Evolutionary conservation across 2,329 filamentous ascomycete species (phyloP), one percentile per base, ranked within the genome.

Genomic region (Epichloe gansuensis): DNA sequence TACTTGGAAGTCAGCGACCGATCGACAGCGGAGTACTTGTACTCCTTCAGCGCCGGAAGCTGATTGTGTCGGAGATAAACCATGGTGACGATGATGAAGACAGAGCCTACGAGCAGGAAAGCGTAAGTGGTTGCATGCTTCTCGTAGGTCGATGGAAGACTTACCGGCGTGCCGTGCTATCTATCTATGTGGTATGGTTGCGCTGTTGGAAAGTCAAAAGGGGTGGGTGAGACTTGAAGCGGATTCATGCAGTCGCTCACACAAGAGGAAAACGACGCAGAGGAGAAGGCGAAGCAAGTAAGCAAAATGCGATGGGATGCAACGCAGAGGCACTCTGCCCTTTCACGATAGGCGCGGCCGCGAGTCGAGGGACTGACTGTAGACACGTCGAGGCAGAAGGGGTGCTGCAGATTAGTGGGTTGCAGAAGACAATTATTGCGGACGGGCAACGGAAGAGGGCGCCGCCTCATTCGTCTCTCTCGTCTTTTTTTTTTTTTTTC

Each of bases 21-120:
- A 71, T 98, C 93, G 62, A 97, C 87, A 53, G 81, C 81, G 41
- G 86, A 88, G 77, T 98, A 98, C 71, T 95, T 93, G 82, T 98
- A 98, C 70, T 90, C 80, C 69, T 87, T 87, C 61, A 98, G 82
- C 66, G 87, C 88, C 40, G 85, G 82, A 57, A 98, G 84, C 71
- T 88, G 84, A 64, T 90, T 83, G 71, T 95, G 87, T 59, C 93
- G 88, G 55, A 98, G 89, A 76, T 97, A 97, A 56, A 93, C 90
- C 89, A 96, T 96, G 38, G 49, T 53, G 55, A 34, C 50, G 25
- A 47, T 8, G 12, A 27, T 31, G 7, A 23, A 40, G 36, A 43
- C 34, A 38, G n/a, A 27, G 46, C 36, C 45, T 51, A 39, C 31
- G 21, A 27, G 21, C n/a, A 40, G 27, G 38, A 36, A 6, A 27